phyloP scores from a whole-genome alignment of 2,329 filamentous ascomycete species.

The Eutypa lata region DNA sequence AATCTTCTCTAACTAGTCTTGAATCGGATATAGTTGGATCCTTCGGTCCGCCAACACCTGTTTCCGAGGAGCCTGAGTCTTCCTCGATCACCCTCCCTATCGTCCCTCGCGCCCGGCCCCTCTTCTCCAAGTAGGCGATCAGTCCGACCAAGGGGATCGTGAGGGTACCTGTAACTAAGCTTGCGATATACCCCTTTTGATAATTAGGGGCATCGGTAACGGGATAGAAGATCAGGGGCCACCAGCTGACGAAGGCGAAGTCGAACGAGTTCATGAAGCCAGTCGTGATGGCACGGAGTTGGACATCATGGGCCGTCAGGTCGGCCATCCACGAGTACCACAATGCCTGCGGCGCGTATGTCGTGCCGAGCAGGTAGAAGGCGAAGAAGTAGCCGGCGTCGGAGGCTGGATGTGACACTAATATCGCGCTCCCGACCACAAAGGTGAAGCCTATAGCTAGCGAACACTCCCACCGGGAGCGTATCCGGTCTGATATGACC shows the following conservation, averaged over 20 bases:
- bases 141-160: constrained; percentile 34
- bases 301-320: constrained; percentile 35
- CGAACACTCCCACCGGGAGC: constrained; percentile 41
- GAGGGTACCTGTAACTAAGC: constrained; percentile 33
- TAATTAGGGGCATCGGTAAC: constrained; percentile 38
- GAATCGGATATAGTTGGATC: neutral
- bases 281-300: constrained; percentile 41
- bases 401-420: constrained; percentile 29
- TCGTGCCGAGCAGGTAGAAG: constrained; percentile 42
- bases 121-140: constrained; percentile 34
- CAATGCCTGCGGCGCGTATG: constrained; percentile 42
- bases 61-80: neutral
- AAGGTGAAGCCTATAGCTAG: constrained; percentile 40
- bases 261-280: constrained; percentile 43
- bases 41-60: neutral
- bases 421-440: constrained; percentile 35
- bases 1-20: neutral
- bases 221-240: constrained; percentile 37
- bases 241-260: constrained; percentile 40
- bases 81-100: constrained; percentile 15
- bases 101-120: constrained; percentile 19
- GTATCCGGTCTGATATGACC: constrained; percentile 37
- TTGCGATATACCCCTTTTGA: constrained; percentile 36
- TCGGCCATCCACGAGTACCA: constrained; percentile 48
- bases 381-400: constrained; percentile 39